phyloP scores from a whole-genome alignment of 2,329 filamentous ascomycete genomes.

The Boeremia lycopersici region DNA sequence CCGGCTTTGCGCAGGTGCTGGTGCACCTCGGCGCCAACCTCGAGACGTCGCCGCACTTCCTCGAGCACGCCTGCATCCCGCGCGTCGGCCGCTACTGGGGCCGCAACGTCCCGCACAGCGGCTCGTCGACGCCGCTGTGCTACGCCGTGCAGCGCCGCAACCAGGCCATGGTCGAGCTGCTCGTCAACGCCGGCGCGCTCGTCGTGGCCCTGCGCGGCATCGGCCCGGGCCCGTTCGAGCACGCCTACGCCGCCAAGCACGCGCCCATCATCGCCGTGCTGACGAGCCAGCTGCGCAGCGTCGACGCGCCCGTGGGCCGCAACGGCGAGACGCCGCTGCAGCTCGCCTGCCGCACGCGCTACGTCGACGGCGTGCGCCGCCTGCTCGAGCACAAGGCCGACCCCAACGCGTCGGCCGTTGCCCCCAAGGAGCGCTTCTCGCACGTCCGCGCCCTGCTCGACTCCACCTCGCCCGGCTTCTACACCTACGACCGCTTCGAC shows the following conservation, averaged over 20 bases:
- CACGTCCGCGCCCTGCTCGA: slow-evolving; percentile 9
- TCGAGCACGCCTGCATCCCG: slow-evolving; percentile 7
- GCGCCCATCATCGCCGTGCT: slow-evolving; percentile 13
- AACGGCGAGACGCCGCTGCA: slow-evolving; percentile 16
- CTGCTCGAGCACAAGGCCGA: slow-evolving; percentile 16
- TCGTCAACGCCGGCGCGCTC: slow-evolving; percentile 11
- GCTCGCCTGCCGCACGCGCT: slow-evolving; percentile 15
- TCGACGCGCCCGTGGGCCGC: slow-evolving; percentile 11
- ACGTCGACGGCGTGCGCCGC: slow-evolving; percentile 15
- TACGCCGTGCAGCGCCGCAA: slow-evolving; percentile 19
- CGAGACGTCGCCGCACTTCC: slow-evolving; percentile 14
- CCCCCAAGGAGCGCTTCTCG: slow-evolving; percentile 15
- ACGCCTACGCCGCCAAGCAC: slow-evolving; percentile 12
- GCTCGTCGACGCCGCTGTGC: slow-evolving; percentile 11
- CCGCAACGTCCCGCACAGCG: slow-evolving; percentile 15
- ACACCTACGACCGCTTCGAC: slow-evolving; percentile 14
- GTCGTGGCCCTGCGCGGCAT: slow-evolving; percentile 11
- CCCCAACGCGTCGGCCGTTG: slow-evolving; percentile 7
- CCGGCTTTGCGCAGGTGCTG: slow-evolving; percentile 4
- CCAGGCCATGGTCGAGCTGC: slow-evolving; percentile 13
- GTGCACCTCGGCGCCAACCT: slow-evolving; percentile 15
- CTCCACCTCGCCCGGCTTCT: slow-evolving; percentile 11
- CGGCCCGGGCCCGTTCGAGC: slow-evolving; percentile 11
- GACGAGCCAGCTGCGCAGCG: slow-evolving; percentile 7
- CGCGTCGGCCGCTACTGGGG: slow-evolving; percentile 18